Base-by-base conservation (phyloP, 2,329 filamentous ascomycete species). In the Stachybotrys chartarum region DNA sequence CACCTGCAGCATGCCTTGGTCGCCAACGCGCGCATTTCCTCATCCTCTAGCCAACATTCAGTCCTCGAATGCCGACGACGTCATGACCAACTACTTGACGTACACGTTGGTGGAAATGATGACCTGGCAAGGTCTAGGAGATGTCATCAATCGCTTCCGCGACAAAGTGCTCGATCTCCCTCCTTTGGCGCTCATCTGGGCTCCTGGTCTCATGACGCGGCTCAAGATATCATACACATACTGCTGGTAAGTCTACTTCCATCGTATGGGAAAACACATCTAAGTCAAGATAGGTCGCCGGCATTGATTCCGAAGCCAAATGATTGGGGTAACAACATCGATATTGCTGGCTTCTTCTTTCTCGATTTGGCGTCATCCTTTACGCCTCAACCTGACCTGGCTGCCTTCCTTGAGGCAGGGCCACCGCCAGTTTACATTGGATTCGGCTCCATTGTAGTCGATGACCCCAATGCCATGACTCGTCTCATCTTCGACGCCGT, bases 91-190 rank as follows among this genome's bases (percentile, higher is more conserved):
- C 63, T 93, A 90, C 65, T 78, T 95, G 55, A 89, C 87, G 0
- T 96, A 96, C 64, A 85, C 87, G 0, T 75, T 96, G 18, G 88
- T 96, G 2, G 91, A 96, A 61, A 90, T 95, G 82, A 84, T 96
- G 79, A 92, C 91, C 11, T 96, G 91, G 91, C 91, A 96, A 71
- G 91, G 91, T 0, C 74, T 96, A 5, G 92, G 92, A 44, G 92
- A 97, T 69, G 78, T 97, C 6, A 93, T 97, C 66, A 97, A 97
- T 66, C 81, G 85, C 11, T 97, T 96, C 65, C 80, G 92, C 53
- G 85, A 87, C 60, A 85, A 85, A 56, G 82, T 82, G 14, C 78
- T 96, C 1, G 87, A 88, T 30, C 75, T 97, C 1, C 88, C 94
- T 49, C 82, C 87, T 0, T 78, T 97, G 47, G 91, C 88, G 58